Evolutionary conservation across 352 stramenopile species (phyloP).

Genomic region (Peronospora belbahrii): DNA sequence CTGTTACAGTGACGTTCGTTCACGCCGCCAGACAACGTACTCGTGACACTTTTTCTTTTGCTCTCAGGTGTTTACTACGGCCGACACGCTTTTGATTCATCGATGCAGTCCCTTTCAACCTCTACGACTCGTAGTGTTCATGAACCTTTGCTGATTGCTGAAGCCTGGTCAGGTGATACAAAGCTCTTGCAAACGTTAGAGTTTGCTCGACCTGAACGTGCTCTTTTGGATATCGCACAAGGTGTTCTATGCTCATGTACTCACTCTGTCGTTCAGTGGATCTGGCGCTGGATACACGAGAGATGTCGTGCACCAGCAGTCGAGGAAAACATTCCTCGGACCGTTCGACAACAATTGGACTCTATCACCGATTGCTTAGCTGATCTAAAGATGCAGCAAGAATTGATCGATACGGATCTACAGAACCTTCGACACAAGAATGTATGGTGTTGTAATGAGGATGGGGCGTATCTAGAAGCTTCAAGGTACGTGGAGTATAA

Average conservation of each 20-base stretch:
- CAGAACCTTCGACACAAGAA: not conserved
- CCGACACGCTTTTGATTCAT: no score
- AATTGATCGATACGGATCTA: not conserved
- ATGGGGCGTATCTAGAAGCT: not conserved
- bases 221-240: not conserved
- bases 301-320: not conserved
- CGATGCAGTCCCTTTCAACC: not conserved
- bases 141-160: not conserved
- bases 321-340: no score
- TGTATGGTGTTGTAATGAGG: not conserved
- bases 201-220: not conserved
- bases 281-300: conserved; percentile 3
- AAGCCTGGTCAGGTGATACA: not conserved
- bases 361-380: not conserved
- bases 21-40: no score
- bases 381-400: not conserved
- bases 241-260: not conserved
- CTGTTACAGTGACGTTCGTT: no score
- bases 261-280: not conserved
- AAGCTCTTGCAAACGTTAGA: not conserved
- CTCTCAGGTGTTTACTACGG: no score
- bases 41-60: no score
- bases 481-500: not conserved
- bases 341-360: not conserved
- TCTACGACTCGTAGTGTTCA: not conserved